Conservation (phyloP, 2,329 filamentous ascomycete species). For the Trichoderma sp. region DNA sequence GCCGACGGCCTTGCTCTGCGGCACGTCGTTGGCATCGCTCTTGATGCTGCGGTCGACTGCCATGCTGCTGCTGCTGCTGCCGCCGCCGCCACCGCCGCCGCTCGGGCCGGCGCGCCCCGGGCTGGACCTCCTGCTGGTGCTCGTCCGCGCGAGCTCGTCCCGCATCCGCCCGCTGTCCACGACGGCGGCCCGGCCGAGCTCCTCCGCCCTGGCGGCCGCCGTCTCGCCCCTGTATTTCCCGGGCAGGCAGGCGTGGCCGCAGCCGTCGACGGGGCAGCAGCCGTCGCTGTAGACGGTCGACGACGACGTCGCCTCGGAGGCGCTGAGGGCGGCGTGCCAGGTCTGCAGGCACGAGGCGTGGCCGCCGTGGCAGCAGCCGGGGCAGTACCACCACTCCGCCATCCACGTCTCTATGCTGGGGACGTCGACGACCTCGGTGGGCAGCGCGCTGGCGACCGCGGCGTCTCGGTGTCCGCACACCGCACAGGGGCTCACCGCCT, state of each 20-base stretch:
- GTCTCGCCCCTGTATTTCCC: constrained; percentile 57
- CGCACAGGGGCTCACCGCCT: constrained; percentile 58
- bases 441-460: constrained; percentile 46
- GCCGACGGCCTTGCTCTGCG: constrained; percentile 63
- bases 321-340: constrained; percentile 55
- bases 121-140: constrained; percentile 37
- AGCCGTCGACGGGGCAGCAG: constrained; percentile 66
- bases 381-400: constrained; percentile 64
- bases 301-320: constrained; percentile 31
- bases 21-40: constrained; percentile 57
- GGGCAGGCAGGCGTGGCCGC: constrained; percentile 64
- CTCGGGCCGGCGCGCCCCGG: constrained; percentile 31
- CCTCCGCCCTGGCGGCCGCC: constrained; percentile 51
- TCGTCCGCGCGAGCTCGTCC: constrained; percentile 35
- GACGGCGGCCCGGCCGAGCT: constrained; percentile 52
- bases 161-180: constrained; percentile 44
- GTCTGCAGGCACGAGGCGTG: constrained; percentile 61
- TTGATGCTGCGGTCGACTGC: constrained; percentile 35
- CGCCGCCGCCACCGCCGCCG: no score
- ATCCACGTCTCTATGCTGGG: constrained; percentile 35
- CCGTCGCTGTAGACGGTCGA: constrained; percentile 52
- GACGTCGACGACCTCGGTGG: constrained; percentile 38
- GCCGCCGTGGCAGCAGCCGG: constrained; percentile 63
- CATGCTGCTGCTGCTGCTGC: constrained; percentile 12
- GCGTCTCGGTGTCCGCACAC: constrained; percentile 60